Conservation (phyloP, 1,284 basidiomycete genomes). For the Somion occarium region DNA sequence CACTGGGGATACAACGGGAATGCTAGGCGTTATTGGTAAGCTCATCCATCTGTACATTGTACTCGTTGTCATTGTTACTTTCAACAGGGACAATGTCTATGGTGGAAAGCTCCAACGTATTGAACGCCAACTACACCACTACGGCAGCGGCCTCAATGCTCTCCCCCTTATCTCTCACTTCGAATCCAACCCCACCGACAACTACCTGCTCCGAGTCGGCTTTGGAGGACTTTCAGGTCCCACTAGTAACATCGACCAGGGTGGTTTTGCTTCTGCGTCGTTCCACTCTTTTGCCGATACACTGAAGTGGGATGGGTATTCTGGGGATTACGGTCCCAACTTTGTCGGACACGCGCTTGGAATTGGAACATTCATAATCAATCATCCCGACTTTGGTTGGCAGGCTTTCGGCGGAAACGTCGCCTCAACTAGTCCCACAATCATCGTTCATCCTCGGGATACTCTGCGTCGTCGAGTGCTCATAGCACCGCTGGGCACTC, state of each 20-base stretch:
- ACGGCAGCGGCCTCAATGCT: constrained; percentile 54
- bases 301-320: constrained; percentile 55
- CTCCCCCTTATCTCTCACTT: constrained; percentile 50
- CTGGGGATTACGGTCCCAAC: constrained; percentile 58
- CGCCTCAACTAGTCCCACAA: constrained; percentile 33
- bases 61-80: background rate
- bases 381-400: constrained; percentile 59
- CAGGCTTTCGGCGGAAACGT: constrained; percentile 55
- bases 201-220: constrained; percentile 48
- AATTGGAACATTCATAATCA: constrained; percentile 47
- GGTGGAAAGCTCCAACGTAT: constrained; percentile 52
- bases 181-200: constrained; percentile 42
- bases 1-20: constrained; percentile 64
- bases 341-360: constrained; percentile 54
- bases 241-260: constrained; percentile 50
- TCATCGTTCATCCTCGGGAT: constrained; percentile 43
- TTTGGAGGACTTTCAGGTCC: constrained; percentile 51
- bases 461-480: constrained; percentile 47
- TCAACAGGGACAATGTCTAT: constrained; percentile 49
- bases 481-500: constrained; percentile 43
- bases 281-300: constrained; percentile 58
- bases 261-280: constrained; percentile 52
- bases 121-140: constrained; percentile 58
- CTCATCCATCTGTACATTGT: background rate
- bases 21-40: constrained; percentile 52